A percentile compares a stretch with the other conserved stretches of the same genome.
These are phyloP conservation scores for Candida tetrigidarum DNA, from an alignment of 1,139 yeast genomes.

Conservation along the genomic window DNA sequence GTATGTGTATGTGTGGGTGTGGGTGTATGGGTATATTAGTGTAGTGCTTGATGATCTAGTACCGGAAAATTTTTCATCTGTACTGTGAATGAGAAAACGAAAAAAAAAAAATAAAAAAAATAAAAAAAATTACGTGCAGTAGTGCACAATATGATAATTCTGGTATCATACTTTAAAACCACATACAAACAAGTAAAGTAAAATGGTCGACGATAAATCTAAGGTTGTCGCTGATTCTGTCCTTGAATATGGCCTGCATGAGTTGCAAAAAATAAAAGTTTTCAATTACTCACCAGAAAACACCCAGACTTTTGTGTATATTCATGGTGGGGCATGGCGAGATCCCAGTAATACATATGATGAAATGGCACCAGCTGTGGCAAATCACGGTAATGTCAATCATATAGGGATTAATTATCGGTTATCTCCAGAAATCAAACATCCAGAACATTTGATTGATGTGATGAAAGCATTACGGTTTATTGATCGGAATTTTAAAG, in stretches of 20 bases:
- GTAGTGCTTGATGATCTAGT: conserved; percentile 1
- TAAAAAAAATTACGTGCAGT: not conserved
- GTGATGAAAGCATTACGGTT: conserved; percentile 47
- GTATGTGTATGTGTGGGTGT: not conserved
- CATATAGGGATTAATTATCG: conserved; percentile 65
- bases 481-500: conserved; percentile 24
- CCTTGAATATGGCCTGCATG: conserved; percentile 27
- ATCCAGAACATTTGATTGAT: conserved; percentile 69
- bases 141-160: not conserved
- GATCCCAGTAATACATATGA: conserved; percentile 63
- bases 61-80: conserved; percentile 8
- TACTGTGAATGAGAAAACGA: not conserved
- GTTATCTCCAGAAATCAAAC: conserved; percentile 62
- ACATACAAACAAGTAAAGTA: not conserved
- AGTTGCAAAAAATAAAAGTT: conserved; percentile 27
- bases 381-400: conserved; percentile 19
- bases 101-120: conserved; percentile 1
- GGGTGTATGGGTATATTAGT: not conserved
- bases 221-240: not conserved
- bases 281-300: conserved; percentile 21
- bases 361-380: conserved; percentile 52
- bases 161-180: not conserved
- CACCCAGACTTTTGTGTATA: conserved; percentile 43
- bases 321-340: conserved; percentile 94
- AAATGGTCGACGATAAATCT: not conserved